Evolutionary conservation across 2,329 filamentous ascomycete species (phyloP), one percentile per base, ranked within the genome.

Genomic region (Fusarium temperatum): DNA sequence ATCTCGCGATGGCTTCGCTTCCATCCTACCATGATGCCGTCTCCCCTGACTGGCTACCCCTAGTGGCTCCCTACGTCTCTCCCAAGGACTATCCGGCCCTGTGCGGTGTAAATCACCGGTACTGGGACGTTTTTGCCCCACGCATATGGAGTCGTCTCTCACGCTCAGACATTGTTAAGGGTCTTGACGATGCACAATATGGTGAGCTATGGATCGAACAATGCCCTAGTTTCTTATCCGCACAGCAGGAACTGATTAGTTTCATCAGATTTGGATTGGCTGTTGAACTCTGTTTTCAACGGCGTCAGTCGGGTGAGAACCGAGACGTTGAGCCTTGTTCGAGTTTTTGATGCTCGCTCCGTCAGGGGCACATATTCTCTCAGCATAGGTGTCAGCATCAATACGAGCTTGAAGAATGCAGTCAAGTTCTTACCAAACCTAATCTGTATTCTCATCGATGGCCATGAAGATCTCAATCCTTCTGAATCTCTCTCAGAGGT

Each of bases 1-100:
- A 35, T 26, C 41, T 42, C 45, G 68, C 24, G 64, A 82, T 82
- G 81, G 53, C 73, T 45, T 70, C 76, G 17, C 83, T 86, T n/a
- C 88, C 89, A 3, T 88, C 88, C 0, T 90, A 90, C 77, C 80
- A 83, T 57, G 84, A 89, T 66, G 88, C 89, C 59, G 75, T 82
- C 13, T 80, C 77, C 15, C 77, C 78, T 28, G 85, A 89, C 81
- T 89, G 88, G 87, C 81, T 89, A 22, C 78, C 78, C 36, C 70
- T 89, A 8, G 85, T 85, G 18, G 86, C 84, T 12, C 84, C 86
- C 3, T 86, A 85, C 71, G 72, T 89, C 53, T 75, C 79, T 5
- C 72, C 82, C 47, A 64, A 75, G 11, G 83, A 87, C 74, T 87
- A 86, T 73, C 75, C 81, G 30, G 78, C 79, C 13, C 84, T 89